These are phyloP conservation scores for Aspergillus japonicus DNA, from an alignment of 2,329 filamentous ascomycete genomes.

Conservation along the genomic window DNA sequence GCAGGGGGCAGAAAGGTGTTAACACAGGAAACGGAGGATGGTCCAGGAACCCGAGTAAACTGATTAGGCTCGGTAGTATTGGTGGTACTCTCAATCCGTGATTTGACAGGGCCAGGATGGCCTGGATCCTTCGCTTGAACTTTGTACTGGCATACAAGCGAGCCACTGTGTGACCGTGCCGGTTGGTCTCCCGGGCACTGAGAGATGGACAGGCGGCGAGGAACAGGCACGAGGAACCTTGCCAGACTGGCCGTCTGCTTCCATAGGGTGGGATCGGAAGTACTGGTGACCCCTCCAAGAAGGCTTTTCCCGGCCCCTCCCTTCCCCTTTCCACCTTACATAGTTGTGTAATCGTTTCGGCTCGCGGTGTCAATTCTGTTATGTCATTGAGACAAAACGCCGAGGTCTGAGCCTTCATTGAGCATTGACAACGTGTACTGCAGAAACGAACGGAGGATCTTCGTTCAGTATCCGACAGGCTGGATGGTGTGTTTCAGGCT, in stretches of 20 bases:
- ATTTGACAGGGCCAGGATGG: neutral
- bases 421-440: neutral
- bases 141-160: neutral
- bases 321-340: slow-evolving; percentile 14
- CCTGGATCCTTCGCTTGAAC: neutral
- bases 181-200: neutral
- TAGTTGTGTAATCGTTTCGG: slow-evolving; percentile 14
- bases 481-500: slow-evolving; percentile 10
- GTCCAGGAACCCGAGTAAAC: neutral
- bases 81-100: neutral
- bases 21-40: neutral
- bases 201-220: neutral
- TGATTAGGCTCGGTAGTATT: slow-evolving; percentile 4
- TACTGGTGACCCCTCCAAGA: slow-evolving; percentile 21
- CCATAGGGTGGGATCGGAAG: slow-evolving; percentile 12
- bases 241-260: slow-evolving; percentile 9
- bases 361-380: neutral
- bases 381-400: neutral
- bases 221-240: neutral
- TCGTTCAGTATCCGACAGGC: slow-evolving; percentile 7
- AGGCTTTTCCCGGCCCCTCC: slow-evolving; percentile 22
- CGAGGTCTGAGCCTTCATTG: neutral
- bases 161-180: neutral
- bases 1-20: neutral
- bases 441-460: neutral